phyloP scores from a whole-genome alignment of 306 rosid species.

The Prunus fruticosa region DNA sequence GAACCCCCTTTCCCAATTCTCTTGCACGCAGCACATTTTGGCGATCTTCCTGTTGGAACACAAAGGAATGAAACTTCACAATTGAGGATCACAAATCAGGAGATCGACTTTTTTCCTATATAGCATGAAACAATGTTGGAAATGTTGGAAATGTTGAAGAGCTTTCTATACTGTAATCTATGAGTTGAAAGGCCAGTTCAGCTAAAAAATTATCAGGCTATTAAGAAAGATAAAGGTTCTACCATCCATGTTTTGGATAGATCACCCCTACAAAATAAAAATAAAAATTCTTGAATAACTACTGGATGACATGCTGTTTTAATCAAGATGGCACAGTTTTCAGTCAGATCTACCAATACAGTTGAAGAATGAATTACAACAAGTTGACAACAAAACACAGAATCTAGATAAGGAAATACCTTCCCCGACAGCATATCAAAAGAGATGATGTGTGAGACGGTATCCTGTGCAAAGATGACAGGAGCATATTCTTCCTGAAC shows the following conservation, averaged over 20 bases:
- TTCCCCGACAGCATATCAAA: conserved; percentile 81
- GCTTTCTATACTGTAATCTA: conserved; percentile 1
- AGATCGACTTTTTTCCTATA: not conserved
- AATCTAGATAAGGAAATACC: conserved; percentile 40
- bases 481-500: conserved; percentile 94
- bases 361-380: not conserved
- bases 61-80: conserved; percentile 3
- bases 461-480: conserved; percentile 96
- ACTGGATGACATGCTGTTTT: not conserved
- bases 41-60: conserved; percentile 78
- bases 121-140: not conserved
- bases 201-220: not conserved
- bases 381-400: not conserved
- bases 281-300: not conserved
- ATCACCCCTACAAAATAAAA: not conserved
- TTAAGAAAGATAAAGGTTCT: not conserved
- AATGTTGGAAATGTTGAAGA: not conserved
- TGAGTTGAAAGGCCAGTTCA: not conserved
- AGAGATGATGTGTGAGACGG: conserved; percentile 83
- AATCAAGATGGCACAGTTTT: not conserved
- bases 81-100: not conserved
- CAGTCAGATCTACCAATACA: not conserved
- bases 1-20: conserved; percentile 89
- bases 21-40: conserved; percentile 86
- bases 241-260: not conserved